Conservation (phyloP, 371 early-diverging fungal species). For the Mucor saturninus region DNA sequence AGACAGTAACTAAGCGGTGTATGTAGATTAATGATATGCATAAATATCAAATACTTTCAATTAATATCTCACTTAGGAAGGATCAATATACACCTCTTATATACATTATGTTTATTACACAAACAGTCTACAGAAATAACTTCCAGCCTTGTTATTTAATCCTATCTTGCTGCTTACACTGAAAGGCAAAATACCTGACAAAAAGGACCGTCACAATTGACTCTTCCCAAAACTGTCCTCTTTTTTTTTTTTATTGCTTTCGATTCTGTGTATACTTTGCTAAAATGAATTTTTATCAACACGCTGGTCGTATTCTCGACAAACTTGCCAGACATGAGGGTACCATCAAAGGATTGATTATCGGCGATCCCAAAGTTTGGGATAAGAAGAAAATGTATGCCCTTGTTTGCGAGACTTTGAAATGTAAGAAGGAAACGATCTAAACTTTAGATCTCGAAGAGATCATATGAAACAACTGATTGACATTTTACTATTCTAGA, state of each 20-base stretch:
- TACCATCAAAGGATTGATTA: conserved; percentile 80
- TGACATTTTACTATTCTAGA: conserved; percentile 33
- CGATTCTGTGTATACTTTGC: background rate
- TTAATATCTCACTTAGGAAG: too few relatives aligned
- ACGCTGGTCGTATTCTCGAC: conserved; percentile 76
- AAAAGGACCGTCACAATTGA: too few relatives aligned
- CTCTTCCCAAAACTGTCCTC: background rate
- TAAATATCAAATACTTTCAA: too few relatives aligned
- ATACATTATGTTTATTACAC: too few relatives aligned
- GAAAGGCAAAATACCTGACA: too few relatives aligned
- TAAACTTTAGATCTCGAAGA: background rate
- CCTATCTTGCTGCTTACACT: too few relatives aligned
- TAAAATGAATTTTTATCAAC: conserved; percentile 75
- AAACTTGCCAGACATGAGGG: conserved; percentile 75
- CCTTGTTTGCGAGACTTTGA: conserved; percentile 90
- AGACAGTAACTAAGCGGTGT: too few relatives aligned
- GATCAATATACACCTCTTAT: too few relatives aligned
- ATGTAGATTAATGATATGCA: too few relatives aligned
- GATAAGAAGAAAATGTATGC: conserved; percentile 91
- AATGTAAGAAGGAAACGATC: conserved; percentile 62
- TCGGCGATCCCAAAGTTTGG: conserved; percentile 72
- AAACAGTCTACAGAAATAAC: too few relatives aligned
- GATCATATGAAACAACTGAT: background rate
- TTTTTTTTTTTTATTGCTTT: conserved; percentile 4
- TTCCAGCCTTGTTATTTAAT: too few relatives aligned